Conservation (phyloP, 257 asterid genomes). For the Jaltomata sinuosa region DNA sequence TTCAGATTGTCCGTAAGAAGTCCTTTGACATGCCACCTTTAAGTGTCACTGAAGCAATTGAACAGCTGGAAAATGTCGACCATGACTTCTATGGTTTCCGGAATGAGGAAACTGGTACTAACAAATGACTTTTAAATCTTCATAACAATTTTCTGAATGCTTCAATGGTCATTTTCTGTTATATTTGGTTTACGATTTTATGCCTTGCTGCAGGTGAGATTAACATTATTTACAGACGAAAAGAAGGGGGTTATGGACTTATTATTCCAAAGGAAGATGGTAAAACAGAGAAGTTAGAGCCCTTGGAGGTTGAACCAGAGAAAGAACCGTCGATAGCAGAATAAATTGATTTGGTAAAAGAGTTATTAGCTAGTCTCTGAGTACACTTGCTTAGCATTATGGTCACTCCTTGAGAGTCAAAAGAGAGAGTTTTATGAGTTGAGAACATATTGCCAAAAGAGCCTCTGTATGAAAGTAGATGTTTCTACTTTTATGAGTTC, state of each 20-base stretch:
- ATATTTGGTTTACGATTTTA: background rate
- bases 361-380: background rate
- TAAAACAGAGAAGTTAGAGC: slow-evolving; percentile 41
- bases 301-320: slow-evolving; percentile 31
- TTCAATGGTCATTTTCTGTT: background rate
- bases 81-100: slow-evolving; percentile 91
- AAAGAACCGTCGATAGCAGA: slow-evolving; percentile 16
- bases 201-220: slow-evolving; percentile 51
- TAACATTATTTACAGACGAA: slow-evolving; percentile 70
- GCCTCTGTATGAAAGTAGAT: background rate
- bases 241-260: slow-evolving; percentile 78
- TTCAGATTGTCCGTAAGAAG: slow-evolving; percentile 76
- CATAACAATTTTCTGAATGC: background rate
- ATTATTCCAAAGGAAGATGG: slow-evolving; percentile 65
- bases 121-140: background rate
- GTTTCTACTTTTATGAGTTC: background rate
- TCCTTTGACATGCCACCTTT: slow-evolving; percentile 94
- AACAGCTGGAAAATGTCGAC: slow-evolving; percentile 81
- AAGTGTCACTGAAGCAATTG: slow-evolving; percentile 77
- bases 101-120: slow-evolving; percentile 74
- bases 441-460: background rate
- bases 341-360: background rate
- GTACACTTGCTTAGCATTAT: background rate
- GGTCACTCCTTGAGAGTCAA: background rate
- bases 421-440: background rate